Conservation (phyloP, 2,329 filamentous ascomycete species). For the Sporothrix dimorphospora region DNA sequence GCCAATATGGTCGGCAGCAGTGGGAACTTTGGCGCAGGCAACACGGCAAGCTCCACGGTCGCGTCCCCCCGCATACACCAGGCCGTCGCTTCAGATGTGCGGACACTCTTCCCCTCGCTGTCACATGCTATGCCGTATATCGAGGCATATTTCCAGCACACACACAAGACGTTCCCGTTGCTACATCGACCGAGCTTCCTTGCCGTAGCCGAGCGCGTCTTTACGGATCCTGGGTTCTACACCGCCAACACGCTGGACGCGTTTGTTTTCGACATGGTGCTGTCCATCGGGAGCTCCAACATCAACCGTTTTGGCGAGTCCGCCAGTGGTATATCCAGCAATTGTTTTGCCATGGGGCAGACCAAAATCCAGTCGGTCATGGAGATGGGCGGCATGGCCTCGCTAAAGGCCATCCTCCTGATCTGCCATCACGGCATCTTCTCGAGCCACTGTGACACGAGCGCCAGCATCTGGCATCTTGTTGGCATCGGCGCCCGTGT, state of each 20-base stretch:
- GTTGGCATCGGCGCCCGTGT: constrained; percentile 28
- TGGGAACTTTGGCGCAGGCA: not conserved
- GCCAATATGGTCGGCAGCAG: not conserved
- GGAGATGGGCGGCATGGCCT: constrained; percentile 1
- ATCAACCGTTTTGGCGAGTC: constrained; percentile 28
- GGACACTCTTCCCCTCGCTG: not conserved
- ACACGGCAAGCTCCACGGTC: not conserved
- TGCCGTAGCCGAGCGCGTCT: not conserved
- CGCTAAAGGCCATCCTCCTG: constrained; percentile 27
- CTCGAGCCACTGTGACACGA: constrained; percentile 27
- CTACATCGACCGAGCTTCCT: not conserved
- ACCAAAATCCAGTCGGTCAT: constrained; percentile 9
- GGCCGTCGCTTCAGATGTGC: not conserved
- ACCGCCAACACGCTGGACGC: constrained; percentile 18
- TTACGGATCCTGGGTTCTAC: constrained; percentile 8
- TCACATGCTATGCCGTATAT: constrained; percentile 2
- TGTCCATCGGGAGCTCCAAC: constrained; percentile 29
- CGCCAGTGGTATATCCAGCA: not conserved
- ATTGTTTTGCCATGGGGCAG: constrained; percentile 23
- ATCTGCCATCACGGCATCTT: constrained; percentile 30
- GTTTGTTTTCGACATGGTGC: constrained; percentile 31
- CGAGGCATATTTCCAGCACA: not conserved
- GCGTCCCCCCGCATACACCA: not conserved
- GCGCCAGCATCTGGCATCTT: constrained; percentile 28
- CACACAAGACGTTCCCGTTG: not conserved